Evolutionary conservation across 441 rosid species (phyloP), one percentile per base, ranked within the genome.

Genomic region (Raphanus hybrid): DNA sequence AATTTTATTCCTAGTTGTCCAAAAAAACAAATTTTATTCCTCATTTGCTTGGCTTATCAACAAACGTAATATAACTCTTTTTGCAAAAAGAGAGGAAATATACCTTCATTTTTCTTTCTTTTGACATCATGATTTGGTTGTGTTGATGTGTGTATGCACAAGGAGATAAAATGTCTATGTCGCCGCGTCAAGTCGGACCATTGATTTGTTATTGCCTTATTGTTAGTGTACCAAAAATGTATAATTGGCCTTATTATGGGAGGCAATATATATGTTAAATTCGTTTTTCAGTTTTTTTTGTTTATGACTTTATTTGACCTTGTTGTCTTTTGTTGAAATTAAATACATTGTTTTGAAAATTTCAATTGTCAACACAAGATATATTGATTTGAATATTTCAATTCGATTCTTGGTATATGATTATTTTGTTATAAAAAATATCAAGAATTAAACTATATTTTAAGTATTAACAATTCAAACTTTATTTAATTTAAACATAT

Each of bases 341-440:
- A 57, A 0, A 20, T 11, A 6, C 27, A 59, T 2, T 12, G 37
- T 60, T 60, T 60, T 11, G 0, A 60, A 11, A 59, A 10, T 0
- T 26, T 59, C 37, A 60, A 60, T 5, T 27, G 64, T 60, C 64
- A 60, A 60, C 64, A 60, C 64, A 26, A 60, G 15, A 60, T 5
- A 60, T 3, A 12, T 32, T 5, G 15, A 59, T 26, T 27, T 60
- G 64, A 60, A 12, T 60, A 59, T 27, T 60, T 60, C 64, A 3
- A 6, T 27, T 52, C 37, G 37, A 5, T 59, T 59, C 3, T 26
- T 59, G 34, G 35, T 23, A 59, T 26, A 26, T 58, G 34, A 58
- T 23, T 58, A 23, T 58, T 10, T 5, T 26, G 34, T 59, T 59
- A 59, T 11, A 4, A 0, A 59, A 59, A 59, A 11, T 11, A 9